Conservation (phyloP, 2,329 filamentous ascomycete genomes). For the Sarocladium strictum region DNA sequence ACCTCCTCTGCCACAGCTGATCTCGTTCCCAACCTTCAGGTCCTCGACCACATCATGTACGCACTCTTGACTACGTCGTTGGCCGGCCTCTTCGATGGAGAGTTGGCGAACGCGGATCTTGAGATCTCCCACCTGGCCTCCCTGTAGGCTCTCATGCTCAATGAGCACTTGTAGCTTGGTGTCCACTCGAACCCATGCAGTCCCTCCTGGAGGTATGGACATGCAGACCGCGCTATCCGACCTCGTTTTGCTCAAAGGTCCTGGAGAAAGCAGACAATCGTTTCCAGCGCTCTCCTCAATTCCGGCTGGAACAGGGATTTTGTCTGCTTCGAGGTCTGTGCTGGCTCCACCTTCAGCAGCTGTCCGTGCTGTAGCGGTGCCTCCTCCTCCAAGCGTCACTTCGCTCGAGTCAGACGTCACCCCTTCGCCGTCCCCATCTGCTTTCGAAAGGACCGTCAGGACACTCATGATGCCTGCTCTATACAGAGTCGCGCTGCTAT, state of each 20-base stretch:
- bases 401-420: not conserved
- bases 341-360: not conserved
- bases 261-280: too few species aligned
- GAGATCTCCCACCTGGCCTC: not conserved
- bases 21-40: not conserved
- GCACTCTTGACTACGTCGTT: not conserved
- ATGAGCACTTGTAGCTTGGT: not conserved
- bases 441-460: not conserved
- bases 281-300: too few species aligned
- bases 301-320: too few species aligned
- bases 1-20: not conserved
- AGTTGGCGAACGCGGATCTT: not conserved
- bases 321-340: not conserved
- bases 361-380: not conserved
- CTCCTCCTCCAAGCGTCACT: not conserved
- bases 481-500: not conserved
- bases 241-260: too few species aligned
- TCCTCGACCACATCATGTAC: not conserved
- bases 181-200: not conserved
- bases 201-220: not conserved
- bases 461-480: not conserved
- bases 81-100: not conserved
- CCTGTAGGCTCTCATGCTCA: not conserved
- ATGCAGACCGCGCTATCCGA: not conserved
- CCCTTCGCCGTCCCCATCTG: not conserved